Base-by-base conservation (phyloP, 768 basidiomycete genomes). In the Lepiota brunneoincarnata region DNA sequence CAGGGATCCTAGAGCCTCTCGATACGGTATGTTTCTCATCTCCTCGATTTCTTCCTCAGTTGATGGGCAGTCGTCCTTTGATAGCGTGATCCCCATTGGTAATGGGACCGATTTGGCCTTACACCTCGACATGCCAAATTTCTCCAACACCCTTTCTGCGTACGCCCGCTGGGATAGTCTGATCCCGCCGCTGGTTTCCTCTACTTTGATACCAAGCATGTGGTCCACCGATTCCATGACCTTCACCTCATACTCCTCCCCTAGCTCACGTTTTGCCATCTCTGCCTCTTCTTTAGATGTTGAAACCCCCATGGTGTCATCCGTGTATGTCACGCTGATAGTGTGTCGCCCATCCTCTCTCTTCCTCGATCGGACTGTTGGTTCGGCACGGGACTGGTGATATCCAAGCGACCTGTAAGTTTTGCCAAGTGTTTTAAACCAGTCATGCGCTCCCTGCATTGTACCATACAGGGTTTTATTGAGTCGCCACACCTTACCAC, bases 311-410 rank as follows among this genome's bases (percentile, higher is more conserved):
- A n/a, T n/a, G n/a, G n/a, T n/a, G n/a, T n/a, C n/a, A n/a, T n/a
- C n/a, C 57, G 12, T 28, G 26, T 20, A 12, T 17, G 10, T 34
- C 39, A 14, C 45, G 37, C 39, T 37, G 37, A 6, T 26, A 14
- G 2, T 51, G 49, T 5, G 53, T 41, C 1, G 43, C 49, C 18
- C 24, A 17, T 3, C 58, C 58, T 1, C 47, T 37, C 3, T 60
- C 40, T 39, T 61, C 9, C 39, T 17, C 1, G 42, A 52, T 1
- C 45, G 42, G 3, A 64, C 56, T 18, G 53, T 59, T 20, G 38
- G 57, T 48, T 64, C 62, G 0, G 58, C 62, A 2, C 43, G 31
- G 1, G 50, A 61, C 18, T 46, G 34, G 9, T 45, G 26, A 47
- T 58, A 61, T 6, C 58, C 55, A 0, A 61, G 42, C 5, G 31